Evolutionary conservation across 257 asterid species (phyloP).

Genomic region (Nyctanthes arbortristis): DNA sequence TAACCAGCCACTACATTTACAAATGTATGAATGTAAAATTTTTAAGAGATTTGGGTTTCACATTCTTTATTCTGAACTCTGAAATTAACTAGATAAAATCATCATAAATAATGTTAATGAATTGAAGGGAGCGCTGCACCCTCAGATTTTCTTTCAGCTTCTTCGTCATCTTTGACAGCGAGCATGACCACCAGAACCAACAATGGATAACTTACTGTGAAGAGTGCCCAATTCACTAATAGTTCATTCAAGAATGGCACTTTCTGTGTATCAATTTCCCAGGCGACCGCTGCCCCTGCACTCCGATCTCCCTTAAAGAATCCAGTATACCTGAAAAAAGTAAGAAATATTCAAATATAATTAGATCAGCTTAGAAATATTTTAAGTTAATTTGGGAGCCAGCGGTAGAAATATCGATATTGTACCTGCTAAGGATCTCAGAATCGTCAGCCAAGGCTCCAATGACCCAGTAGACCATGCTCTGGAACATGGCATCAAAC

Average conservation of each 20-base stretch:
- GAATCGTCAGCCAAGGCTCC: conserved; percentile 61
- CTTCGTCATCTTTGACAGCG: conserved; percentile 42
- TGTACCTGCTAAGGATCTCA: conserved; percentile 53
- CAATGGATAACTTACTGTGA: conserved; percentile 42
- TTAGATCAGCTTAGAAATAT: neutral
- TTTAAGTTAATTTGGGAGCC: neutral
- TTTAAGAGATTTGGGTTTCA: neutral
- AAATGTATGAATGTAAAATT: neutral
- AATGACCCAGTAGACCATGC: conserved; percentile 59
- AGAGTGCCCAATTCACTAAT: conserved; percentile 37
- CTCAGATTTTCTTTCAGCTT: conserved; percentile 19
- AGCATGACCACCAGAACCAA: conserved; percentile 31
- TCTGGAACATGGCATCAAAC: conserved; percentile 61
- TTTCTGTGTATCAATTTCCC: conserved; percentile 40
- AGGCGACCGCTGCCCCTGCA: conserved; percentile 48
- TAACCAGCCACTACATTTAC: neutral
- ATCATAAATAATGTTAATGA: conserved; percentile 1
- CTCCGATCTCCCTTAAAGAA: conserved; percentile 52
- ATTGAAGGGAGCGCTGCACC: conserved; percentile 22
- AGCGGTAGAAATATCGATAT: neutral
- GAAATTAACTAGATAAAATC: neutral
- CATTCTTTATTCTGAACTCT: no score
- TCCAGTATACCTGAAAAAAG: conserved; percentile 36
- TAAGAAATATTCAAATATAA: neutral
- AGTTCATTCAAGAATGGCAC: conserved; percentile 37